These are phyloP conservation scores for Ambrosiella xylebori DNA, from an alignment of 2,329 filamentous ascomycete species.

Conservation along the genomic window DNA sequence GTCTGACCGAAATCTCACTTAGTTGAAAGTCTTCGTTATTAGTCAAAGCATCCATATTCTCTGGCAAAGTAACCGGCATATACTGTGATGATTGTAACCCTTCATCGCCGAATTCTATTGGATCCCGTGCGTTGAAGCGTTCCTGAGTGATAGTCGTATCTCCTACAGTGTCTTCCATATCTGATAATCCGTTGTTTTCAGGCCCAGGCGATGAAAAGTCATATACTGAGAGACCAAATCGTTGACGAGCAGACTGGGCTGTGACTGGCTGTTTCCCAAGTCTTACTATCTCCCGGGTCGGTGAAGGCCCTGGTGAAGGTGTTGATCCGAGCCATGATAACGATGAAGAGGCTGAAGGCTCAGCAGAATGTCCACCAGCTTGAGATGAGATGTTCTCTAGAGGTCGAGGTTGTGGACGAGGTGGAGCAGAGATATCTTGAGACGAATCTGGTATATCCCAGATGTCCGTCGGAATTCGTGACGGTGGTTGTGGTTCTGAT, in stretches of 20 bases:
- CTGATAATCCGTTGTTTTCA: neutral
- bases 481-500: neutral
- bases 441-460: constrained; percentile 11
- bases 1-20: neutral
- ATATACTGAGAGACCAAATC: neutral
- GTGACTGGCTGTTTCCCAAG: neutral
- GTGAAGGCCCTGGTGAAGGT: constrained; percentile 1
- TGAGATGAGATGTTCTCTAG: neutral
- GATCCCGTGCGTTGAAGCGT: neutral
- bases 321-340: constrained; percentile 7
- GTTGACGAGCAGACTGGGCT: neutral
- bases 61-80: neutral
- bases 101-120: neutral
- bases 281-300: neutral
- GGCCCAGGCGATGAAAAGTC: neutral
- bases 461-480: neutral
- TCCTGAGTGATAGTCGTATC: constrained; percentile 1
- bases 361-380: neutral
- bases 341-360: constrained; percentile 1
- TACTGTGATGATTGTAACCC: neutral
- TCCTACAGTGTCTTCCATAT: neutral
- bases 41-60: neutral
- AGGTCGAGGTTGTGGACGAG: neutral
- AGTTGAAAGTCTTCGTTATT: neutral
- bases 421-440: neutral